Conservation (phyloP, 257 asterid species). For the Ligustrum vulgare region DNA sequence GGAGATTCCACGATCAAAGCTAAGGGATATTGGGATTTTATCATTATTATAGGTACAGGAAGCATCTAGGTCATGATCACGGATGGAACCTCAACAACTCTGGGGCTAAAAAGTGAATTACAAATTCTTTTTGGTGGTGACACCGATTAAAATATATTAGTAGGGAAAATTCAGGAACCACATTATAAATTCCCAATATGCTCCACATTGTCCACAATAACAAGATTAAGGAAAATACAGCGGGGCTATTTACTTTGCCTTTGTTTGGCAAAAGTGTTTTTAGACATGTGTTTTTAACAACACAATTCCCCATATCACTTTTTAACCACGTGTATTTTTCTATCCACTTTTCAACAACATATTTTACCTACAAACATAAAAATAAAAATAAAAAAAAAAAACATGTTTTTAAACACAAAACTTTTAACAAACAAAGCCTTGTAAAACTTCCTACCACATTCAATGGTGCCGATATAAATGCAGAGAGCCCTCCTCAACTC, state of each 20-base stretch:
- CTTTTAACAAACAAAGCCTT: too few species aligned
- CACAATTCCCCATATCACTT: too few species aligned
- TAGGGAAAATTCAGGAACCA: neutral
- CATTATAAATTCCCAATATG: neutral
- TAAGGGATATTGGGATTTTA: neutral
- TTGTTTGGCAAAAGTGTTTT: too few species aligned
- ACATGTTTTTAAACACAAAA: too few species aligned
- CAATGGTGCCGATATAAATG: neutral
- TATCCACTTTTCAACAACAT: too few species aligned
- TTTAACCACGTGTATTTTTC: too few species aligned
- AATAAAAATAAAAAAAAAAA: too few species aligned
- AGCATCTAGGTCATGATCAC: slow-evolving; percentile 9
- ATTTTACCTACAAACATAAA: too few species aligned
- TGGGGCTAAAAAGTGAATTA: neutral
- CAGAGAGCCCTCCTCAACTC: neutral
- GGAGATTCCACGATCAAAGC: slow-evolving; percentile 6
- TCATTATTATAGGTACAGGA: neutral
- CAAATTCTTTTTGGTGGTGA: neutral
- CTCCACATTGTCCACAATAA: neutral
- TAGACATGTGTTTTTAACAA: too few species aligned
- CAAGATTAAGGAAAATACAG: neutral
- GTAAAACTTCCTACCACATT: neutral
- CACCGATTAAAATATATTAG: slow-evolving; percentile 13
- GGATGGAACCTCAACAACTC: slow-evolving; percentile 15
- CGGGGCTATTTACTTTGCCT: neutral